Evolutionary conservation across 1,139 yeast species (phyloP).

Genomic region (Hemisphaericaspora lyxosophila): DNA sequence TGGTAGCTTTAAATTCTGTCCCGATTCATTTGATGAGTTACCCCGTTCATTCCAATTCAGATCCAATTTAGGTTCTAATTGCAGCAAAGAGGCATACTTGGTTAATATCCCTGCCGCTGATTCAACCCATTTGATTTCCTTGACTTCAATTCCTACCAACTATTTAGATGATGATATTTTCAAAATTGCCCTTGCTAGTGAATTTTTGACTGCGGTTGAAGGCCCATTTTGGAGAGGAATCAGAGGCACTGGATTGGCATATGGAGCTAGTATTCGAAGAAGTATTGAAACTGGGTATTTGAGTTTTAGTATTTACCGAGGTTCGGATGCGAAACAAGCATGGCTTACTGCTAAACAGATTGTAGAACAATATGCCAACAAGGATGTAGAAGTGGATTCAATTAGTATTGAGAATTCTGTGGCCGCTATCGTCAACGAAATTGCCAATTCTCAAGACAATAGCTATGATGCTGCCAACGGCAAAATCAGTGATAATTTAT

Average conservation of each 20-base stretch:
- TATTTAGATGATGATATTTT: slow-evolving; percentile 68
- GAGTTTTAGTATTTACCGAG: slow-evolving; percentile 71
- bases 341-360: slow-evolving; percentile 66
- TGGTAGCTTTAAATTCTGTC: slow-evolving; percentile 9
- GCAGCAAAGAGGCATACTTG: slow-evolving; percentile 59
- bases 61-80: slow-evolving; percentile 56
- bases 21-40: slow-evolving; percentile 23
- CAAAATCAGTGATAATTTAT: slow-evolving; percentile 63
- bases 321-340: slow-evolving; percentile 78
- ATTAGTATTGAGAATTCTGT: slow-evolving; percentile 68
- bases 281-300: slow-evolving; percentile 68
- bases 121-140: slow-evolving; percentile 68
- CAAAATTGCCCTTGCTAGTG: slow-evolving; percentile 70
- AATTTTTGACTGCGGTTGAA: slow-evolving; percentile 81
- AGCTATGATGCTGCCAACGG: slow-evolving; percentile 60
- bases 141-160: slow-evolving; percentile 63
- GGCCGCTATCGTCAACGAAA: slow-evolving; percentile 67
- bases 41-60: slow-evolving; percentile 59
- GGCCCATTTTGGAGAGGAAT: slow-evolving; percentile 98
- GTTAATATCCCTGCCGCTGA: slow-evolving; percentile 84
- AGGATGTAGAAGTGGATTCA: slow-evolving; percentile 53
- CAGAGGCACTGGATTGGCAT: slow-evolving; percentile 93
- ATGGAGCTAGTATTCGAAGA: slow-evolving; percentile 70
- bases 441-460: slow-evolving; percentile 67
- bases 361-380: slow-evolving; percentile 60